Conservation (phyloP, 2,329 filamentous ascomycete species). For the Catunica adiposa region DNA sequence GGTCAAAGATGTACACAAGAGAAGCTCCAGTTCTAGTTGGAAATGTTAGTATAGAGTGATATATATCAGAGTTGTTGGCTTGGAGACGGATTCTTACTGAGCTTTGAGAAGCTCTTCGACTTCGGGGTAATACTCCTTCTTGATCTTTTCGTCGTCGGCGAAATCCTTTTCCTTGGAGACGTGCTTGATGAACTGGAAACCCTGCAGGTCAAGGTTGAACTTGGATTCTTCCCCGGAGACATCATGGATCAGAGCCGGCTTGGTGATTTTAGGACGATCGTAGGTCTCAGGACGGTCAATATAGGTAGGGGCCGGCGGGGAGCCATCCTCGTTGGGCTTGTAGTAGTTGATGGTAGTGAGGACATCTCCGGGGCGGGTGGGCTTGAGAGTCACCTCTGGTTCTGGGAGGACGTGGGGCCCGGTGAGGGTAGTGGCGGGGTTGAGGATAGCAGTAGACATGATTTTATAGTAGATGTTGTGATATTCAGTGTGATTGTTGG, state of each 20-base stretch:
- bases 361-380: background rate
- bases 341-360: constrained; percentile 24
- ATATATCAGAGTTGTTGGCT: background rate
- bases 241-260: constrained; percentile 22
- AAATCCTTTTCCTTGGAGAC: constrained; percentile 22
- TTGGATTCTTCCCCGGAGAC: constrained; percentile 25
- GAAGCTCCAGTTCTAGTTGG: constrained; percentile 37
- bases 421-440: background rate
- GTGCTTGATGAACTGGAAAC: constrained; percentile 25
- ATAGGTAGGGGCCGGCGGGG: constrained; percentile 23
- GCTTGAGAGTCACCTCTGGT: background rate
- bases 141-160: constrained; percentile 41
- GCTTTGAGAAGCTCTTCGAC: constrained; percentile 49
- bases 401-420: constrained; percentile 5
- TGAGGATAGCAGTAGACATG: constrained; percentile 17
- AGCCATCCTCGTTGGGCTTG: constrained; percentile 27
- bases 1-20: constrained; percentile 53
- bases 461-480: background rate
- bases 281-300: constrained; percentile 23
- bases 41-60: constrained; percentile 18
- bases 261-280: constrained; percentile 18
- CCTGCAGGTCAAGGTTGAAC: constrained; percentile 26
- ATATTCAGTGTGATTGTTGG: background rate
- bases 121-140: constrained; percentile 53
- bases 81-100: constrained; percentile 17